Conservation (phyloP, 441 rosid genomes). For the Kokia cookei region DNA sequence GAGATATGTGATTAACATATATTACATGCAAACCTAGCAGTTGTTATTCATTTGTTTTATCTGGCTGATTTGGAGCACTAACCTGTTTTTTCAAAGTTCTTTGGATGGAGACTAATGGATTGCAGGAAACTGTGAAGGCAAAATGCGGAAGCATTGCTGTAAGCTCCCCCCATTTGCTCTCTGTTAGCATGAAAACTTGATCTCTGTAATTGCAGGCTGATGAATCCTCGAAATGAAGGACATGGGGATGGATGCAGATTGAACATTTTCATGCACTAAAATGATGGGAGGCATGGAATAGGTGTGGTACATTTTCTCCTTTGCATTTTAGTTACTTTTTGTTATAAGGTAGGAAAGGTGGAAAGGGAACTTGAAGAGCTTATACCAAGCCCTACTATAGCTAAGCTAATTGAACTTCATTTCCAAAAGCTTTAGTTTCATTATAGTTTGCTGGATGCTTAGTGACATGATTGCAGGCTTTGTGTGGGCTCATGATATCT, state of each 20-base stretch:
- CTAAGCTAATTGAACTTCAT: not conserved
- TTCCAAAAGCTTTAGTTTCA: not conserved
- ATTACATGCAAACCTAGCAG: slow-evolving; percentile 13
- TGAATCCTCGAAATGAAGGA: not conserved
- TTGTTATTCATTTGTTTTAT: slow-evolving; percentile 8
- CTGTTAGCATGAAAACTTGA: not conserved
- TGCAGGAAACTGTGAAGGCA: not conserved
- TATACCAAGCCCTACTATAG: not conserved
- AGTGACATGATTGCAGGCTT: not conserved
- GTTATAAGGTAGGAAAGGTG: not conserved
- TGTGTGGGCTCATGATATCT: too few relatives aligned
- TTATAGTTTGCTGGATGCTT: not conserved
- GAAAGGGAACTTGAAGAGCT: not conserved
- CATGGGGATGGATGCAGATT: not conserved
- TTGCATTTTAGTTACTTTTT: not conserved
- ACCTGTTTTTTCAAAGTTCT: too few relatives aligned
- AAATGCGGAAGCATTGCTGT: slow-evolving; percentile 2
- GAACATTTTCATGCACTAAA: not conserved
- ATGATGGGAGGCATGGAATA: not conserved
- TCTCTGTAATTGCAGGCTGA: slow-evolving; percentile 7
- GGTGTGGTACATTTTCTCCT: not conserved
- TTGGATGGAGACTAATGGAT: not conserved
- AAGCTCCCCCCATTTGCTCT: slow-evolving; percentile 4
- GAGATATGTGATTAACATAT: slow-evolving; percentile 19
- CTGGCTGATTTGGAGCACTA: not conserved